Evolutionary conservation across 2,329 filamentous ascomycete genomes (phyloP), one percentile per base, ranked within the genome.

Genomic region (Didymella pomorum): DNA sequence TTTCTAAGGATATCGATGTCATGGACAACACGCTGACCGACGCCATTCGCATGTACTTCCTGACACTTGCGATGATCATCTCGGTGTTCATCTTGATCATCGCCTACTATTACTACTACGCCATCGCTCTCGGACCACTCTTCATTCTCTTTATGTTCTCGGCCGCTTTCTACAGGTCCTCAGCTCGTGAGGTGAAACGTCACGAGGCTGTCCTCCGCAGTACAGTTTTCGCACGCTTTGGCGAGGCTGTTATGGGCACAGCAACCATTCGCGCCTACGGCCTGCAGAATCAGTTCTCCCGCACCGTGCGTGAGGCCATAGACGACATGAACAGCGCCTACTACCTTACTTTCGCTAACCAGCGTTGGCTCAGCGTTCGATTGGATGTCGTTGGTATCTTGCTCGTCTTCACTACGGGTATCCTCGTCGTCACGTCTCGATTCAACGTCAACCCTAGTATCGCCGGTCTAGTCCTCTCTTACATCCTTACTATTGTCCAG

Each of bases 241-340:
- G 89, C 68, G 94, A 99, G 78, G 92, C 92, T 0, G 86, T 99
- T 51, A 90, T 86, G 41, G 93, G 93, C 4, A 89, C 90, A 12
- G 85, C 94, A 0, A 93, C 88, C 2, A 97, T 98, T 70, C 87
- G 93, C 21, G 94, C 95, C 0, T 98, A 98, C 67, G 93, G 92
- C 0, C 80, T 97, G 3, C 85, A 92, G 73, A 80, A 88, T 18
- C 87, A 88, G 42, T 98, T 98, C 73, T 84, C 89, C 10, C 73
- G 74, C 2, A 87, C 89, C 33, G 83, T 98, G 44, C 85, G 89
- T 48, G 79, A 84, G 1, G 83, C 91, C 0, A 90, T 98, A 62
- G 92, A 99, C 74, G 85, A 92, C 63, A 97, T 98, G 93, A 89
- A 98, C 74, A 87, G 89, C 23, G 94, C 94, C 0, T 98, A 98